Evolutionary conservation across 2,329 filamentous ascomycete species (phyloP).

Genomic region (Colletotrichum theobromicola): DNA sequence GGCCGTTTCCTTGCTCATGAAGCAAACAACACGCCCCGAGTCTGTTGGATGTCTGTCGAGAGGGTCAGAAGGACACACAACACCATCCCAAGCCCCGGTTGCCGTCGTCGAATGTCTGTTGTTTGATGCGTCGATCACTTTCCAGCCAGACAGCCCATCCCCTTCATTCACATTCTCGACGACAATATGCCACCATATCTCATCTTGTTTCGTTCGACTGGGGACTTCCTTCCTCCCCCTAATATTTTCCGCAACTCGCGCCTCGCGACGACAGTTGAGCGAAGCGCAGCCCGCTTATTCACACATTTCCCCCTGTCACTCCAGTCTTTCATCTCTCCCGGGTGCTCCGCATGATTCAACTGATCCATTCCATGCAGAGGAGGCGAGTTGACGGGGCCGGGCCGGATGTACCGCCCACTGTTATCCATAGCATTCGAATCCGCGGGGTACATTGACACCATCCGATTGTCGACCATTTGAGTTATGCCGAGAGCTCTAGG

Average conservation of each 20-base stretch:
- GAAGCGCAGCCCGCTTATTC: neutral
- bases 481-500: neutral
- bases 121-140: neutral
- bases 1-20: slow-evolving; percentile 5
- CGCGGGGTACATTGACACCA: slow-evolving; percentile 1
- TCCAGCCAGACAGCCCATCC: neutral
- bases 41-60: neutral
- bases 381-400: neutral
- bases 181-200: neutral
- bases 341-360: slow-evolving; percentile 1
- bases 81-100: neutral
- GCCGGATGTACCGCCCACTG: neutral
- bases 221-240: neutral
- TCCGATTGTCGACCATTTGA: neutral
- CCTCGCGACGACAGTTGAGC: neutral
- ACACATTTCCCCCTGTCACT: neutral
- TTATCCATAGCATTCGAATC: neutral
- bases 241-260: neutral
- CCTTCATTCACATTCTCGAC: neutral
- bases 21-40: neutral
- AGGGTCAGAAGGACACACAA: neutral
- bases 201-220: slow-evolving; percentile 3
- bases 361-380: neutral
- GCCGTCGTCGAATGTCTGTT: slow-evolving; percentile 9
- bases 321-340: neutral